Conservation (phyloP, 1,284 basidiomycete species). For the Cutaneotrichosporon dermatis region DNA sequence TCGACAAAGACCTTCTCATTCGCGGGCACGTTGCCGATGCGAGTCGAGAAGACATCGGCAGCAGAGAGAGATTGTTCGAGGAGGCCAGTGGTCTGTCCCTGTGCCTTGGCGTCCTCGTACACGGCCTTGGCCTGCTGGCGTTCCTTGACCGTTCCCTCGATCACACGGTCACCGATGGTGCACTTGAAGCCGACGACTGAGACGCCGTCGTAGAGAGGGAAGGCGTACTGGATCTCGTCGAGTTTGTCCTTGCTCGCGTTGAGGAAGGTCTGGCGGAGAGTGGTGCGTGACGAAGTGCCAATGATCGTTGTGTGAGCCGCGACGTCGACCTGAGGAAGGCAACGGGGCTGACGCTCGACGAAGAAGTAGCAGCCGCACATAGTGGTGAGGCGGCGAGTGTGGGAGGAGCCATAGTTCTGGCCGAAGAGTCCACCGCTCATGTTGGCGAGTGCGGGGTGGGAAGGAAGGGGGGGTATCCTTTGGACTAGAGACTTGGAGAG, state of each 20-base stretch:
- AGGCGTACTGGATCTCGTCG: constrained; percentile 55
- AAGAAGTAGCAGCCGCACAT: constrained; percentile 2
- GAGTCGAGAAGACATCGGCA: constrained; percentile 11
- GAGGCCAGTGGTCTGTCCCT: constrained; percentile 53
- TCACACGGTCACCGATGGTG: constrained; percentile 47
- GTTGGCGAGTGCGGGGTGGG: too few species aligned
- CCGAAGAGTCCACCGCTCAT: too few species aligned
- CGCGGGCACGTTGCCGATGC: constrained; percentile 17
- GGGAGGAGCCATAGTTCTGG: neutral
- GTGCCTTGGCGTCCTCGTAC: constrained; percentile 51
- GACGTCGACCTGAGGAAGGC: constrained; percentile 6
- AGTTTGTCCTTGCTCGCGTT: constrained; percentile 50
- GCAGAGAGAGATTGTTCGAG: constrained; percentile 25
- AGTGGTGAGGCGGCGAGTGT: neutral
- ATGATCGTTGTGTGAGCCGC: constrained; percentile 8
- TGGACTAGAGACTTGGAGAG: too few species aligned
- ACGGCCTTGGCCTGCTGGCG: constrained; percentile 51
- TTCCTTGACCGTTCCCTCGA: constrained; percentile 56
- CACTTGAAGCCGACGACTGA: constrained; percentile 56
- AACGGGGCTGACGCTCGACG: neutral
- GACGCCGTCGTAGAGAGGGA: constrained; percentile 58
- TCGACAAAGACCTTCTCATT: constrained; percentile 9
- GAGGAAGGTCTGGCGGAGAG: constrained; percentile 54
- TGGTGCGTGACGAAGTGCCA: constrained; percentile 54
- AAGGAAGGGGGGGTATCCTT: too few species aligned